Evolutionary conservation across 129 eudicot species (phyloP).

Genomic region (Silybum marianum): DNA sequence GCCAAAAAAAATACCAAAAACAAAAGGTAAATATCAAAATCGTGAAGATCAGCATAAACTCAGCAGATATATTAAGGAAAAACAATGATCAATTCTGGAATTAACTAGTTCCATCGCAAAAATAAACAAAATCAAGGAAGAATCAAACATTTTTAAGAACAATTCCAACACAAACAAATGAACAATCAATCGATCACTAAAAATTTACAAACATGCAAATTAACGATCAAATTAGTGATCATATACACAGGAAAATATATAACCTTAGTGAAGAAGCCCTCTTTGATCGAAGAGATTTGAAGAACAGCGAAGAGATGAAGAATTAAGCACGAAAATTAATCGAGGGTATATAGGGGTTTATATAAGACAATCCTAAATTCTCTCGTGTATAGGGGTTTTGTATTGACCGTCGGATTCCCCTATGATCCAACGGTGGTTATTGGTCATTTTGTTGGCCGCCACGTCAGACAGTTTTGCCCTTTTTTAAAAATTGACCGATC

Average conservation of each 20-base stretch:
- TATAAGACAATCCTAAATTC: slow-evolving; percentile 3
- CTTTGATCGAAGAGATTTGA: background rate
- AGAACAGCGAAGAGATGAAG: slow-evolving; percentile 17
- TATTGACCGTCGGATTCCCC: background rate
- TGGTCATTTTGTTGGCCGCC: background rate
- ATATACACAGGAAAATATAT: background rate
- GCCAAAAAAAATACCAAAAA: too few species aligned
- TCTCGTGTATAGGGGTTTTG: slow-evolving; percentile 15
- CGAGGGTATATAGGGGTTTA: background rate
- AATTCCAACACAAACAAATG: background rate
- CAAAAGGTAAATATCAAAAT: too few species aligned
- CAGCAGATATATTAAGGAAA: too few species aligned
- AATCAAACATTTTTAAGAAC: background rate
- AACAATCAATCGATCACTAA: background rate
- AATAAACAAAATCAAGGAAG: background rate
- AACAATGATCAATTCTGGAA: too few species aligned
- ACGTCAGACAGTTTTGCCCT: background rate
- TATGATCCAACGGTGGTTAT: slow-evolving; percentile 2
- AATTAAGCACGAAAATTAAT: background rate
- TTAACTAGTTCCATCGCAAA: background rate
- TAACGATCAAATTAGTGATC: background rate
- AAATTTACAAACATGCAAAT: background rate
- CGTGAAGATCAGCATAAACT: too few species aligned
- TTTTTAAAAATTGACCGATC: background rate
- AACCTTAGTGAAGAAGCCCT: slow-evolving; percentile 13